Evolutionary conservation across 805 yeast genomes (phyloP), one percentile per base, ranked within the genome.

Genomic region (Maudiozyma bulderi): DNA sequence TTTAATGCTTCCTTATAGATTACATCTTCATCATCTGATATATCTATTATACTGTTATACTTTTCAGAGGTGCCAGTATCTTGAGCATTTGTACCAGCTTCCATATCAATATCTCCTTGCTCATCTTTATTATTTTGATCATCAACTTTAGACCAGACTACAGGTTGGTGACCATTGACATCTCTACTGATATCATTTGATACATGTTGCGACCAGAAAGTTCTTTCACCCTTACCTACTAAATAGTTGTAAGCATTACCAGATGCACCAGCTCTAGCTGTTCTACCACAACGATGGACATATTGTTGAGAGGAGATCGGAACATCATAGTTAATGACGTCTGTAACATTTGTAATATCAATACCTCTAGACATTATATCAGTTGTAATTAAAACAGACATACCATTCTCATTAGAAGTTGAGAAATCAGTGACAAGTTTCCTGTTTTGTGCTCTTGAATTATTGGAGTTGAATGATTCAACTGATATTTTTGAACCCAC

Each of bases 351-450:
- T 13, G 75, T 68, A 43, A 93, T 75, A 67, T 91, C 96, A 45
- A 93, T 77, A 70, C 99, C 99, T 68, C 99, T 81, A n/a, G 97
- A 86, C 65, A 93, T 84, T 57, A 93, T 73, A 68, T 93, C 99
- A 0, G 99, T 93, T 29, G 87, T 89, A 51, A 77, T 82, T 64
- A 78, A 71, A 37, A 88, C 47, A 28, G 54, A 48, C 38, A 41
- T 48, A 44, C 79, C 68, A 11, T 5, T n/a, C 1, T 75, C 71
- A 14, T 80, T 81, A 2, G 62, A 37, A 7, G 31, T 28, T 8
- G 77, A 71, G 59, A 93, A 90, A 6, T 73, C 73, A 40, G 76
- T 73, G 48, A 93, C 70, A 1, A 82, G 69, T 54, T 77, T 76
- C 44, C 72, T 68, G 43, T 93, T 77, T 31, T 76, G 73, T 9